Evolutionary conservation across 495 filamentous ascomycete species (phyloP), one percentile per base, ranked within the genome.

Genomic region (Daldinia concentrica): DNA sequence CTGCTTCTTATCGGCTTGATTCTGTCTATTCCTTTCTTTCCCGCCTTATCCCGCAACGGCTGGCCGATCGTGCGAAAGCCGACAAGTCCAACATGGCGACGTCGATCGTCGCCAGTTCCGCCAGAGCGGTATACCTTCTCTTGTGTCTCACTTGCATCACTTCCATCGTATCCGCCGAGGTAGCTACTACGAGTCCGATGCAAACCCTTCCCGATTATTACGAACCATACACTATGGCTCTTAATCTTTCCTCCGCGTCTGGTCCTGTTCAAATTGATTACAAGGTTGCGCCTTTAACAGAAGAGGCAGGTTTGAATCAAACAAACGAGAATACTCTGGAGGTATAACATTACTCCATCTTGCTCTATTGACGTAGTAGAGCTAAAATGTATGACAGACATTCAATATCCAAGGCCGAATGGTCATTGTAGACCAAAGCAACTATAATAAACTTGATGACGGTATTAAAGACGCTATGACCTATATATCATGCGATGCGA

Each of bases 401-500:
- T 68, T 81, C 34, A 65, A 74, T 59, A 65, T 85, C 22, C 67
- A 65, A 19, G 83, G 81, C n/a, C 73, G 77, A 36, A 66, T 84
- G 59, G 70, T 81, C 9, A 41, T 78, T n/a, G 77, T 79, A 43
- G 79, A 80, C 43, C 67, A 75, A 15, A 66, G 51, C 15, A 80
- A 77, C 64, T 76, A 72, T 54, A 75, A 74, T 27, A 60, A 69
- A 36, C 29, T 82, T 36, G 68, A 65, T 17, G 29, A 57, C 54
- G 6, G 34, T 27, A 64, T 54, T 29, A 56, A 58, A 19, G 76
- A 81, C 27, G 72, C 73, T 30, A 79, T 87, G 22, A 80, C 81
- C 29, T 84, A 83, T 52, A 72, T 88, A 24, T 80, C 67, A 62
- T 88, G 86, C 73, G 86, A 87, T 68, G 50, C 72, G 15, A 72